Evolutionary conservation across 768 basidiomycete genomes (phyloP).

Genomic region (Boletus vinaceobasis): DNA sequence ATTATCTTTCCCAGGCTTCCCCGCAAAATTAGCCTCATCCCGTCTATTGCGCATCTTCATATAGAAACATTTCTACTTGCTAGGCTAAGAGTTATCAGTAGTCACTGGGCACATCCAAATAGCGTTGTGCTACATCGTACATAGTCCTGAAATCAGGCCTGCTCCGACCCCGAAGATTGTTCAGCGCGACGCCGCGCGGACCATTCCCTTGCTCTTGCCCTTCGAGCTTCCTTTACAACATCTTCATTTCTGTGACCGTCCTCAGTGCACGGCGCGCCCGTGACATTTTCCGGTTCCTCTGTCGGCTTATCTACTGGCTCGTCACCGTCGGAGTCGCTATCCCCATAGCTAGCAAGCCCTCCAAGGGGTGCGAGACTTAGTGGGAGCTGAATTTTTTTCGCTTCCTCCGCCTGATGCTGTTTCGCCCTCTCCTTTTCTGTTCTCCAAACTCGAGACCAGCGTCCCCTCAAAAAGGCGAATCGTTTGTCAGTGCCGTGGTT

Average conservation of each 20-base stretch:
- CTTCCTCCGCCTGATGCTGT: conserved; percentile 23
- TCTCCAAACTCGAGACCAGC: conserved; percentile 68
- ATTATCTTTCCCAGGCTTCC: conserved; percentile 2
- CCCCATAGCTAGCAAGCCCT: conserved; percentile 57
- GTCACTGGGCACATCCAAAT: background rate
- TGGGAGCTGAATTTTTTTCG: conserved; percentile 14
- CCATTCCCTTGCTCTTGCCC: conserved; percentile 58
- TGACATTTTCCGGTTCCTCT: background rate
- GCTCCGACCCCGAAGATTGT: conserved; percentile 8
- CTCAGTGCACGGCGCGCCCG: background rate
- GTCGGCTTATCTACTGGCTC: conserved; percentile 29
- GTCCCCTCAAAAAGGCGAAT: conserved; percentile 78
- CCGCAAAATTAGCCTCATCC: background rate
- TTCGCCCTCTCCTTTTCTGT: conserved; percentile 47
- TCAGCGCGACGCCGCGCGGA: conserved; percentile 44
- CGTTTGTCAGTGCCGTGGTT: conserved; percentile 76
- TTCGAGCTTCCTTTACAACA: conserved; percentile 43
- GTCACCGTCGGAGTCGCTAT: conserved; percentile 44
- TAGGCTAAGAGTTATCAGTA: background rate
- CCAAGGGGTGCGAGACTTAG: conserved; percentile 36
- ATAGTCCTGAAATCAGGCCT: background rate
- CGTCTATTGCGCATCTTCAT: background rate
- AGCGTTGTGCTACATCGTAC: background rate
- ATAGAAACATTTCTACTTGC: too few species aligned
- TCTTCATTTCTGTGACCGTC: conserved; percentile 5